Base-by-base conservation (phyloP, 257 asterid genomes). In the Lavandula angustifolia region DNA sequence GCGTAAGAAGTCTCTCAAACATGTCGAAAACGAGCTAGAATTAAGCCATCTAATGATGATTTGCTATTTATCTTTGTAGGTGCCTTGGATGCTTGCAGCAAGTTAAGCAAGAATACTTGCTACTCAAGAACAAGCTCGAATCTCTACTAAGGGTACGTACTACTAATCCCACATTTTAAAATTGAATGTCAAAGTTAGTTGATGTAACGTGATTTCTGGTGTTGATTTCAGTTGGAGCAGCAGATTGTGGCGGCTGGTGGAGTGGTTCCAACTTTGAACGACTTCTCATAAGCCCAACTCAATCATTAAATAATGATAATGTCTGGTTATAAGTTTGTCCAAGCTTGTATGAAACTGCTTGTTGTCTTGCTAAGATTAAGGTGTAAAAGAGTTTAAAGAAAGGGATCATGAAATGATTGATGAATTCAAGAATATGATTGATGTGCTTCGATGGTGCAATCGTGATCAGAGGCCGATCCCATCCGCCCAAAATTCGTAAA, bases 191-290 rank as follows among this genome's bases (percentile, higher is more conserved):
- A 22, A 22, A 22, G 27, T 22, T 22, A 22, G 27, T 22, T 22
- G 27, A 2, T 22, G 27, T 22, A 22, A 22, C 40, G 8, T 49
- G n/a, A 54, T 34, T 35, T 54, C 17, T 43, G 29, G 2, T 69
- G 31, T 47, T 33, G 27, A 18, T 69, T 71, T 48, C 84, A 89
- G 97, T 43, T 87, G 85, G 95, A 87, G 83, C 83, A 78, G 74
- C 89, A 84, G 84, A 89, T 89, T 66, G 79, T 80, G 60, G 86
- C 89, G 0, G 97, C 97, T 67, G 97, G 97, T 41, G 95, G 97
- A 41, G 80, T 75, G 46, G 72, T 82, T 79, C 96, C 96, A 2
- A 58, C 76, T 62, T 48, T 79, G 71, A 67, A 14, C 29, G 61
- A 62, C 0, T 69, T 56, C 54, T 70, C 69, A 6, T 77, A 61